phyloP scores from a whole-genome alignment of 208 protist genomes.

The Lotmaria passim region DNA sequence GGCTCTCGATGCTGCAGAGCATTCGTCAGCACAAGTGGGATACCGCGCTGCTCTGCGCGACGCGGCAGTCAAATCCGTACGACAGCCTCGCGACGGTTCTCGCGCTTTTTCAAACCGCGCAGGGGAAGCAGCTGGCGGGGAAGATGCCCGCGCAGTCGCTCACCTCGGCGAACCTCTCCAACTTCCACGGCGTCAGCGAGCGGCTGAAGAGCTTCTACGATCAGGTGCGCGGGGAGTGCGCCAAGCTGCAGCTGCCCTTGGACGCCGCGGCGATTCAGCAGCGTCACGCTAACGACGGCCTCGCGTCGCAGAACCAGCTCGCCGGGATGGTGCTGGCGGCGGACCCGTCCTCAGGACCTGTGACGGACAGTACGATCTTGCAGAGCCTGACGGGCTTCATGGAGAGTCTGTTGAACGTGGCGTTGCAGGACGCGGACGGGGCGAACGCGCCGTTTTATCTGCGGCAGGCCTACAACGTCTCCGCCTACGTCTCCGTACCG shows the following conservation, averaged over 20 bases:
- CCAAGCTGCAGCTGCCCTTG: constrained; percentile 68
- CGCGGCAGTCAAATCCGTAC: constrained; percentile 76
- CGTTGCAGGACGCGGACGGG: constrained; percentile 79
- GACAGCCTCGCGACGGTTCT: constrained; percentile 74
- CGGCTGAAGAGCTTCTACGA: constrained; percentile 78
- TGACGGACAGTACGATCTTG: constrained; percentile 51
- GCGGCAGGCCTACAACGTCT: constrained; percentile 77
- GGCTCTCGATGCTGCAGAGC: constrained; percentile 77
- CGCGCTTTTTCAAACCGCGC: constrained; percentile 74
- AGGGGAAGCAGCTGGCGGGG: constrained; percentile 45
- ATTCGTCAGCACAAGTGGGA: constrained; percentile 76
- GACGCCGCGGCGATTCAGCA: constrained; percentile 78
- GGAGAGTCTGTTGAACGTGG: constrained; percentile 74
- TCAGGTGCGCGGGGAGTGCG: constrained; percentile 60
- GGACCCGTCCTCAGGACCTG: constrained; percentile 52
- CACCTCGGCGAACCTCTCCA: constrained; percentile 46
- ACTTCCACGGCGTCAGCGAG: constrained; percentile 52
- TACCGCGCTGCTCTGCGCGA: constrained; percentile 71
- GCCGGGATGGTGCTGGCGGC: constrained; percentile 79
- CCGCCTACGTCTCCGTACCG: constrained; percentile 77
- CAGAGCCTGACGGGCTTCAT: constrained; percentile 81
- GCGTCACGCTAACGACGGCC: constrained; percentile 78
- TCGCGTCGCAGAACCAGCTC: constrained; percentile 86
- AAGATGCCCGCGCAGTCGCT: constrained; percentile 38
- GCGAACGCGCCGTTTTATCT: constrained; percentile 81